phyloP scores from a whole-genome alignment of 257 asterid species.

The Apocynum venetum region DNA sequence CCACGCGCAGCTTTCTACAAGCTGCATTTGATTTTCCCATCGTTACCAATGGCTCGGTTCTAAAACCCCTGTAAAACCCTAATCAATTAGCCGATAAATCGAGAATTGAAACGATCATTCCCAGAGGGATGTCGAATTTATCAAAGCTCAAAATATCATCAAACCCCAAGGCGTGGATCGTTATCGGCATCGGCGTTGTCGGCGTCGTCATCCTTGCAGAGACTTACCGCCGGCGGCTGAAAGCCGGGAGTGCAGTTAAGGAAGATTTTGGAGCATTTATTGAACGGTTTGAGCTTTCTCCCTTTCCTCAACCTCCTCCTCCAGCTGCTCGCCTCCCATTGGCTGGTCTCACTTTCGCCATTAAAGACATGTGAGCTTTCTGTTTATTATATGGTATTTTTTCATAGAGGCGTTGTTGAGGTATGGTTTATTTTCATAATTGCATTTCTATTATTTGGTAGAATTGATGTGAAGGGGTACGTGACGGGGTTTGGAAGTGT shows the following conservation, averaged over 20 bases:
- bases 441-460: slow-evolving; percentile 25
- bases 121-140: slow-evolving; percentile 38
- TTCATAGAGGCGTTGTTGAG: not conserved
- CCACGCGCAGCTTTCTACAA: not conserved
- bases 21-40: not conserved
- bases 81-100: slow-evolving; percentile 21
- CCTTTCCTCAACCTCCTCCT: slow-evolving; percentile 91
- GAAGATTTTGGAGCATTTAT: slow-evolving; percentile 85
- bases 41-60: not conserved
- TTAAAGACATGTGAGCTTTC: slow-evolving; percentile 63
- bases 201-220: slow-evolving; percentile 84
- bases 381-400: not conserved
- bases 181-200: slow-evolving; percentile 81
- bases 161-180: slow-evolving; percentile 68
- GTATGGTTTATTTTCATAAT: not conserved
- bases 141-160: slow-evolving; percentile 57
- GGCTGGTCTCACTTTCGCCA: slow-evolving; percentile 69
- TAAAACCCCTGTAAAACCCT: slow-evolving; percentile 24
- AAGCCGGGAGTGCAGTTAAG: slow-evolving; percentile 33
- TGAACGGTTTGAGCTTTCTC: slow-evolving; percentile 62
- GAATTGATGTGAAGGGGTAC: slow-evolving; percentile 84
- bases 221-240: slow-evolving; percentile 70
- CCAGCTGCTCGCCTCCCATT: slow-evolving; percentile 88
- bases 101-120: not conserved
- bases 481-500: slow-evolving; percentile 85